phyloP scores from a whole-genome alignment of 2,329 filamentous ascomycete species.

The Claviceps sp. region DNA sequence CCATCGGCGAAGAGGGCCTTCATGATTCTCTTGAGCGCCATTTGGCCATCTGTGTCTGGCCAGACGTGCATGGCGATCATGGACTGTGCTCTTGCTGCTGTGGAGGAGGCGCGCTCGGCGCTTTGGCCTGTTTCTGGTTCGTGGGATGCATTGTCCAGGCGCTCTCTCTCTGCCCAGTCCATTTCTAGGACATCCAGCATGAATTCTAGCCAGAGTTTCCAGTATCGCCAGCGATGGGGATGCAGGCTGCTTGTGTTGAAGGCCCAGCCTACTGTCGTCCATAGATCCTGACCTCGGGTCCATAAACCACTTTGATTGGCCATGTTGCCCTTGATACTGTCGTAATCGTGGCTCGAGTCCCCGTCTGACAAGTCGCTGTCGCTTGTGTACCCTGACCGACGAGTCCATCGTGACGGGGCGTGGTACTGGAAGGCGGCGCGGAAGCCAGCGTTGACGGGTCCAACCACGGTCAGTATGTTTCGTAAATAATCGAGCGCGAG shows the following conservation, averaged over 20 bases:
- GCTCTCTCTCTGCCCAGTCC: constrained; percentile 49
- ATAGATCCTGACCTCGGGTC: constrained; percentile 71
- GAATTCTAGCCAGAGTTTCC: constrained; percentile 67
- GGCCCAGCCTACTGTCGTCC: constrained; percentile 79
- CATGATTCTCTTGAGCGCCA: constrained; percentile 40
- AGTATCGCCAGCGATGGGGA: constrained; percentile 64
- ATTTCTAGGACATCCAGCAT: constrained; percentile 66
- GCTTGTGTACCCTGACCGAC: constrained; percentile 24
- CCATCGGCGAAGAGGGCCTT: constrained; percentile 58
- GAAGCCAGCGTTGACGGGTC: constrained; percentile 57
- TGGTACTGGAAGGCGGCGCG: constrained; percentile 60
- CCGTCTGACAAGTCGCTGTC: constrained; percentile 27
- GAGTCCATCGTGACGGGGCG: constrained; percentile 16
- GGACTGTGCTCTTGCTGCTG: constrained; percentile 31
- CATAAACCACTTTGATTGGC: constrained; percentile 57
- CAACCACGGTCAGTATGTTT: constrained; percentile 49
- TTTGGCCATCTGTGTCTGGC: constrained; percentile 30
- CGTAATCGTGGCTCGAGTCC: constrained; percentile 32
- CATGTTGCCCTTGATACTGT: constrained; percentile 43
- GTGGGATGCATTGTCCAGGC: constrained; percentile 28
- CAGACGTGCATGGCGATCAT: constrained; percentile 49
- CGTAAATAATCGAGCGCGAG: constrained; percentile 58
- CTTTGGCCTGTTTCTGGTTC: constrained; percentile 6
- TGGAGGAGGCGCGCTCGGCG: constrained; percentile 12
- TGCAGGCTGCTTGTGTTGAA: constrained; percentile 75